Base-by-base conservation (phyloP, 768 basidiomycete genomes). In the Hygrophoropsis aurantiaca region DNA sequence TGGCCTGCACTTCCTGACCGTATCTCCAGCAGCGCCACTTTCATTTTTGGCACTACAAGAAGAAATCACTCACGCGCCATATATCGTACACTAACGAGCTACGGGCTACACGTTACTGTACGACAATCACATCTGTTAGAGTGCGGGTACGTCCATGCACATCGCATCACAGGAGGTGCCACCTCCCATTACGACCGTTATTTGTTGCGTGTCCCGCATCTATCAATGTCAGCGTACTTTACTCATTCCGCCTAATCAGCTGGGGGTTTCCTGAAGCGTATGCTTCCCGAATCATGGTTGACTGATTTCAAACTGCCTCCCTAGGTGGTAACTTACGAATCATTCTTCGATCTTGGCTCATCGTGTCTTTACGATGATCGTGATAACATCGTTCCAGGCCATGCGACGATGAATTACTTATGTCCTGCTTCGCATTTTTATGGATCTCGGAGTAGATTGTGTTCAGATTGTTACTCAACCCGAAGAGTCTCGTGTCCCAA, bases 291-390 rank as follows among this genome's bases (percentile, higher is more conserved):
- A n/a, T 11, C 20, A 40, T 47, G 35, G 20, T 38, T 24, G 33
- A 32, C 38, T 47, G 25, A 40, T 30, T 40, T 30, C 7, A 30
- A 30, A 8, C n/a, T 36, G 5, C 34, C 47, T 40, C 38, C 44
- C 20, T 41, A n/a, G n/a, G n/a, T n/a, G 41, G 41, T 30, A 13
- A 30, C 27, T 30, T 30, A 43, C 6, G 1, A 18, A 15, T 43
- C 19, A 18, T 16, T 11, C 50, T 59, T 59, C 58, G 44, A 37
- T 36, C 43, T 46, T 59, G 41, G 26, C 40, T 42, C 47, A 19
- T 38, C 11, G n/a, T 6, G 18, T 37, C 45, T 46, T 43, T 46
- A 35, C 23, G 35, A 45, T 45, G 27, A 40, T 39, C 42, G 42
- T 55, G 46, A 41, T 45, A 49, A 37, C 45, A 46, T 21, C 16